A percentile compares a stretch with the other conserved stretches of the same genome.
Evolutionary conservation across 2,329 filamentous ascomycete genomes (phyloP).

Genomic region (Pezizomycotina sp.): DNA sequence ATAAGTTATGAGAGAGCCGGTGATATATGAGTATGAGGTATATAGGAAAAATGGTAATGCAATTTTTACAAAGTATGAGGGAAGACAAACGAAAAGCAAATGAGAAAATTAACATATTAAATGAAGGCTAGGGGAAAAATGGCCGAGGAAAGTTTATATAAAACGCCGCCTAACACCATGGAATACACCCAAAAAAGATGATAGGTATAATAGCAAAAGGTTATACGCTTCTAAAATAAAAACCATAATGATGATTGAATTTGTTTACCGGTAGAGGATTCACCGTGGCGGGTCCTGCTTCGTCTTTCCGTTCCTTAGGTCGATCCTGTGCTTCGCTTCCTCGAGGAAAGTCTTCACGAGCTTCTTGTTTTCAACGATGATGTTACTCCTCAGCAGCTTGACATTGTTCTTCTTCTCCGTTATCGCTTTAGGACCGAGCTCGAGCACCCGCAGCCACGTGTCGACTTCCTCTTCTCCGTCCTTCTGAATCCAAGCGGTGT

Average conservation of each 20-base stretch:
- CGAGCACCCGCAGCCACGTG: slow-evolving; percentile 23
- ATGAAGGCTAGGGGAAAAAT: slow-evolving; percentile 1
- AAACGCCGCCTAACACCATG: slow-evolving; percentile 1
- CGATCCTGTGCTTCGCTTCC: slow-evolving; percentile 5
- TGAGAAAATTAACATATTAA: slow-evolving; percentile 1
- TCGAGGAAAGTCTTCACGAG: slow-evolving; percentile 59
- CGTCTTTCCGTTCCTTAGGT: not conserved
- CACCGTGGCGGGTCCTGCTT: not conserved
- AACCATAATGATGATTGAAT: slow-evolving; percentile 6
- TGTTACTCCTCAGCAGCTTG: slow-evolving; percentile 50
- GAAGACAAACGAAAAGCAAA: not conserved
- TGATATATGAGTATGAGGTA: slow-evolving; percentile 3
- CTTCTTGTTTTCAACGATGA: slow-evolving; percentile 61
- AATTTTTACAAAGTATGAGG: slow-evolving; percentile 1
- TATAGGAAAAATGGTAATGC: slow-evolving; percentile 5
- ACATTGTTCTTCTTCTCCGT: slow-evolving; percentile 61
- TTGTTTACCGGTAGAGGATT: slow-evolving; percentile 1
- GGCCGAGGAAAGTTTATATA: not conserved
- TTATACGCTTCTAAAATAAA: not conserved
- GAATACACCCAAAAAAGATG: not conserved
- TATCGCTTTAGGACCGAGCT: slow-evolving; percentile 35
- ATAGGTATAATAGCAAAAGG: slow-evolving; percentile 2
- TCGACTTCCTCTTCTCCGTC: slow-evolving; percentile 24
- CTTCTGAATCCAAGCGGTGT: slow-evolving; percentile 24
- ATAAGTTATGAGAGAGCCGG: too few species aligned